A percentile compares a stretch with the other conserved stretches of the same genome.
These are phyloP conservation scores for Singerocomus inundabilis DNA, from an alignment of 1,284 basidiomycete genomes.

Conservation along the genomic window DNA sequence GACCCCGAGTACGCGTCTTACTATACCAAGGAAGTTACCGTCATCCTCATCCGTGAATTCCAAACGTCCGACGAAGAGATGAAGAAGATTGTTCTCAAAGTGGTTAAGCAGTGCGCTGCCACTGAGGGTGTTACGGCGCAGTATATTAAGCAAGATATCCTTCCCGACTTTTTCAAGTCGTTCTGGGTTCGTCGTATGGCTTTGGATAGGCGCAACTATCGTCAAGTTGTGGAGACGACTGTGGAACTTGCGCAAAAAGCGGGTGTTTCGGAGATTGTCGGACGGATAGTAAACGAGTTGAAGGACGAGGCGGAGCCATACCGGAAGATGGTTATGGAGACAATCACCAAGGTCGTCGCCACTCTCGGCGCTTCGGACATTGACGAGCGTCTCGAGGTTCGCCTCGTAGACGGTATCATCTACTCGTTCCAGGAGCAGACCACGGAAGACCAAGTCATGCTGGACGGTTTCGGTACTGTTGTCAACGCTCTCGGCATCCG, in stretches of 20 bases:
- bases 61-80: constrained; percentile 99
- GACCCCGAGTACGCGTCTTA: constrained; percentile 98
- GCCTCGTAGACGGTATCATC: constrained; percentile 97
- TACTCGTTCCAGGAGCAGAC: constrained; percentile 99
- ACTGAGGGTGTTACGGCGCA: constrained; percentile 94
- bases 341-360: constrained; percentile 94
- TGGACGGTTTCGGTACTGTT: constrained; percentile 97
- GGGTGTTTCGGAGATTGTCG: constrained; percentile 94
- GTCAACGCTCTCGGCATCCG: constrained; percentile 95
- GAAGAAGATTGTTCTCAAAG: constrained; percentile 99
- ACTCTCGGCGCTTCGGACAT: constrained; percentile 94
- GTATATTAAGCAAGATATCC: constrained; percentile 95
- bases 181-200: constrained; percentile 99
- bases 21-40: constrained; percentile 96
- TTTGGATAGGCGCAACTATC: constrained; percentile 93
- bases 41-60: constrained; percentile 98
- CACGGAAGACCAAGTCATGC: constrained; percentile 97
- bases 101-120: constrained; percentile 97
- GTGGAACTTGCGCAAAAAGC: constrained; percentile 97
- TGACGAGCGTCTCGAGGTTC: constrained; percentile 92
- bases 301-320: constrained; percentile 98
- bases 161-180: constrained; percentile 99
- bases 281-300: constrained; percentile 92
- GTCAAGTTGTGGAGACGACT: constrained; percentile 97
- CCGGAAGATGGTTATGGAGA: constrained; percentile 99